Base-by-base conservation (phyloP, 164 flowering plant genomes). In the Saururus chinensis region DNA sequence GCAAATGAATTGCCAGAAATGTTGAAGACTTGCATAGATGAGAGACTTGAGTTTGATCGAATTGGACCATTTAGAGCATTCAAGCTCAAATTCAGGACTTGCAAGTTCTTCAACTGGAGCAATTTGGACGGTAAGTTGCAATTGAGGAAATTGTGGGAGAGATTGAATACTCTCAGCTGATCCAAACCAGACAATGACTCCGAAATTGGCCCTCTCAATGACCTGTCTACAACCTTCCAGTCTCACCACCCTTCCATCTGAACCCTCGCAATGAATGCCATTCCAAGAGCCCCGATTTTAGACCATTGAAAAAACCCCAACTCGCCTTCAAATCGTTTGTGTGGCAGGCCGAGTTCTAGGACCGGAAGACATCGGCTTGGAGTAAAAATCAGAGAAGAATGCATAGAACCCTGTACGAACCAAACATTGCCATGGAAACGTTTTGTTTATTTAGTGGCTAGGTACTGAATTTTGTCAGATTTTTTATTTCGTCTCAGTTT, bases 31-130 rank as follows among this genome's bases (percentile, higher is more conserved):
- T 55, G 65, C 19, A 89, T 67, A 19, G 75, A 71, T n/a, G 68
- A 48, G 66, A 85, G 51, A 51, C 81, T 78, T 58, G 58, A 61
- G 57, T 84, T 57, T 0, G 71, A 63, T 10, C 73, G 68, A 58
- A 76, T 76, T 0, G 82, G 61, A 24, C 95, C 90, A 11, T 66
- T 52, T 11, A 89, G 61, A 71, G 24, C 24, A 70, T 85, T 89
- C 52, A 75, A 62, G 77, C 95, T 87, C 65, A 89, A 71, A 82
- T 89, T 90, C 73, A 90, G 82, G 76, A 77, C 70, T 66, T 79
- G 72, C 40, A 90, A 71, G 60, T 61, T 69, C 77, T 73, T 66
- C 82, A 86, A 71, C 22, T 69, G 78, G 0, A 90, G 86, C 41
- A 90, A 56, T 52, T 80, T 76, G 13, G 22, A 25, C 0, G 95